Conservation (phyloP, 345 rosid species). For the Leavenworthia alabamica region DNA sequence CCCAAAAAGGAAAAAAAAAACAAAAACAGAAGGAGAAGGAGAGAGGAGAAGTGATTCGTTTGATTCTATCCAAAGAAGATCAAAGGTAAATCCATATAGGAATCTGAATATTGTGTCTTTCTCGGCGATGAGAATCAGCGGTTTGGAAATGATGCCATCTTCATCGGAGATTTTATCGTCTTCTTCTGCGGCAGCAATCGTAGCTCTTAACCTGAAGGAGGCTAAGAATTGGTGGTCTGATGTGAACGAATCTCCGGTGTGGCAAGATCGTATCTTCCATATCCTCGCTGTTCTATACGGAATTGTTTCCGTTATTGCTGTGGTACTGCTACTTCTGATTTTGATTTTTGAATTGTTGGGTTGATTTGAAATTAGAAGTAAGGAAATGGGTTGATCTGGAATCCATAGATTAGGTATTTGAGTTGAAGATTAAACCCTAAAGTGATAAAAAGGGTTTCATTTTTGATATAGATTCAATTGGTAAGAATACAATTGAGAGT, state of each 20-base stretch:
- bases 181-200: conserved; percentile 9
- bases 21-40: background rate
- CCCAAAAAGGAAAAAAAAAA: background rate
- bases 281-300: conserved; percentile 43
- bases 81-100: background rate
- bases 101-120: background rate
- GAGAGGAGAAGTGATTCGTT: conserved; percentile 29
- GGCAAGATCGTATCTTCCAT: conserved; percentile 51
- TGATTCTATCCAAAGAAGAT: conserved; percentile 9
- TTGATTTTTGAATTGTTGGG: background rate
- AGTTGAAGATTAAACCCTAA: background rate
- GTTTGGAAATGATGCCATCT: conserved; percentile 16
- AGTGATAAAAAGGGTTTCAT: background rate
- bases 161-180: conserved; percentile 13
- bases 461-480: conserved; percentile 55
- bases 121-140: conserved; percentile 11
- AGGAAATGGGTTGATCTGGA: background rate
- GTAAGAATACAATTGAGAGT: conserved; percentile 76
- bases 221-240: conserved; percentile 49
- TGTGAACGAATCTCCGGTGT: conserved; percentile 42
- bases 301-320: conserved; percentile 47
- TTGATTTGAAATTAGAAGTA: conserved; percentile 4
- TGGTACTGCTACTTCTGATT: conserved; percentile 31
- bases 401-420: background rate
- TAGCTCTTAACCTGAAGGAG: conserved; percentile 24